Evolutionary conservation across 2,329 filamentous ascomycete genomes (phyloP), one percentile per base, ranked within the genome.

Genomic region (Lachnellula cervina): DNA sequence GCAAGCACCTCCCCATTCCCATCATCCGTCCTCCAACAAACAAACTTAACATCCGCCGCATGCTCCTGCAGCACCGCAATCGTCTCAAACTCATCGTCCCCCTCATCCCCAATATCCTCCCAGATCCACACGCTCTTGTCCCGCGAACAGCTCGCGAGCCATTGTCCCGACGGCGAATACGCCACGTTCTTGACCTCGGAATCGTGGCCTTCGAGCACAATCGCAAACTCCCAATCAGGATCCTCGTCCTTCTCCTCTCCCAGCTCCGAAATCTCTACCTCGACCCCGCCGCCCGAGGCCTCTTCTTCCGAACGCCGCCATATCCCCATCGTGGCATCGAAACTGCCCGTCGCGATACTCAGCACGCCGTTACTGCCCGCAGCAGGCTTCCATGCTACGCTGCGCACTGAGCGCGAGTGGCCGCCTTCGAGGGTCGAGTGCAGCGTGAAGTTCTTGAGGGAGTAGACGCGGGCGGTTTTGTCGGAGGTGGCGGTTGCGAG

Each of bases 51-150:
- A 73, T 99, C 94, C 21, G 89, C 92, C 47, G 92, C 88, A 70
- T 99, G 94, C 73, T 97, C 94, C 72, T 89, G 90, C 67, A 97
- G 79, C 52, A 97, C 93, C 0, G 93, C 94, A 16, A 97, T 86
- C 1, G 94, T 97, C 78, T 99, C 94, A 77, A 92, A 97, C 70
- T 97, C 94, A 70, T 96, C 93, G 54, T 96, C 92, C 16, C 87
- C 88, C 63, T 89, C 87, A 8, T 74, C 74, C 40, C 82, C 82
- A 52, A 97, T 82, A 70, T 97, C 94, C 73, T 99, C 94, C 94
- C 94, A 99, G 65, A 99, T 90, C 94, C 94, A 99, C 17, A 97
- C 90, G 16, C 84, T 88, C 76, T 97, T 97, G 71, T 99, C 94
- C 49, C 94, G 82, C 52, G 85, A 89, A 72, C 92, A 97, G 0